Evolutionary conservation across 129 eudicot species (phyloP).

Genomic region (Tanacetum coccineum): DNA sequence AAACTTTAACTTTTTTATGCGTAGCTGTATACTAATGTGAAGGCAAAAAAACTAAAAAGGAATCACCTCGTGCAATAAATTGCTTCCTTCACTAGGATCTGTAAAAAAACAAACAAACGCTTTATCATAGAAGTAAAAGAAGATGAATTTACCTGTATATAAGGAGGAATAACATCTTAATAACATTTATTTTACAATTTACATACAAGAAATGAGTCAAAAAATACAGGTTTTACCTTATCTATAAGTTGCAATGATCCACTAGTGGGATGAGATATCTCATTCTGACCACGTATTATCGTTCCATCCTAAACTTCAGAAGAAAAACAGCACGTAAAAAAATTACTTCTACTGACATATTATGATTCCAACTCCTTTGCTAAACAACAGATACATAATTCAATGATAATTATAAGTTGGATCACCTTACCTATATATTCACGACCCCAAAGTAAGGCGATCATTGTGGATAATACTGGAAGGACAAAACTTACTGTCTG

Average conservation of each 20-base stretch:
- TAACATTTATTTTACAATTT: not conserved
- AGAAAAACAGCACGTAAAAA: conserved; percentile 18
- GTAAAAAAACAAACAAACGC: conserved; percentile 83
- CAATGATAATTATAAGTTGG: conserved; percentile 10
- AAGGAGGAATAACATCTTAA: not conserved
- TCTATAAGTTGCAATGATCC: too few relatives aligned
- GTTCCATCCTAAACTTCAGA: conserved; percentile 71
- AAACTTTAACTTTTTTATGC: too few relatives aligned
- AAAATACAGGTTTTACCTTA: too few relatives aligned
- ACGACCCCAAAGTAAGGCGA: conserved; percentile 95
- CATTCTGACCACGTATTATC: too few relatives aligned
- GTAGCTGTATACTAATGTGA: too few relatives aligned
- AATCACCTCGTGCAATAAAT: conserved; percentile 80
- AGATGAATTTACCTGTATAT: conserved; percentile 46
- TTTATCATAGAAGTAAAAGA: conserved; percentile 77
- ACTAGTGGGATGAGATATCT: too few relatives aligned
- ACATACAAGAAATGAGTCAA: too few relatives aligned
- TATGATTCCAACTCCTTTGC: not conserved
- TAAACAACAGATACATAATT: not conserved
- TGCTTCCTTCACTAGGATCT: conserved; percentile 96
- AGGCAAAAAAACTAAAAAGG: not conserved
- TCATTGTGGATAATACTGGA: conserved; percentile 96
- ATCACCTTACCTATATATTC: conserved; percentile 75
- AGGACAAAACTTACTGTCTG: conserved; percentile 83
- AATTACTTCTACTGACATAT: not conserved